phyloP scores from a whole-genome alignment of 2,329 filamentous ascomycete species.

The Cadophora sp. region DNA sequence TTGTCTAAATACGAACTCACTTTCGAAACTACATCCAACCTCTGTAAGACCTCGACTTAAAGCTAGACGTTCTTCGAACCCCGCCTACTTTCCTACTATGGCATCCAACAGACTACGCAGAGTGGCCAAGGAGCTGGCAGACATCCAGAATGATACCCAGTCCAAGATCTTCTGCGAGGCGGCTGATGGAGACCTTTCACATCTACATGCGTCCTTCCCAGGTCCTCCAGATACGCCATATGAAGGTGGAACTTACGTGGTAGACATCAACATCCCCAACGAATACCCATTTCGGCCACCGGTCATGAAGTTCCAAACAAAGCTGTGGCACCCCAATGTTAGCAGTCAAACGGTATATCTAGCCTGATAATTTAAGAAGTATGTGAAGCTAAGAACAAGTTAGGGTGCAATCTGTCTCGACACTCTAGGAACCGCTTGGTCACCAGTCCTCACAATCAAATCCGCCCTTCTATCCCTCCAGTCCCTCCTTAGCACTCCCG shows the following conservation, averaged over 20 bases:
- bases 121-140: conserved; percentile 77
- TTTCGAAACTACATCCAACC: background rate
- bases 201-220: conserved; percentile 81
- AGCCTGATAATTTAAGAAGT: background rate
- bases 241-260: conserved; percentile 79
- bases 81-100: conserved; percentile 31
- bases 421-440: conserved; percentile 89
- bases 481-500: conserved; percentile 89
- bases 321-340: conserved; percentile 97
- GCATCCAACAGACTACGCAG: conserved; percentile 52
- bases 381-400: conserved; percentile 38
- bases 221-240: conserved; percentile 95
- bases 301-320: conserved; percentile 88
- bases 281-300: conserved; percentile 96
- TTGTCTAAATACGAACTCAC: background rate
- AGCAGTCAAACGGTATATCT: conserved; percentile 84
- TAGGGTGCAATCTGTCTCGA: conserved; percentile 97
- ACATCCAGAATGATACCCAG: conserved; percentile 75
- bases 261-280: conserved; percentile 87
- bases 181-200: conserved; percentile 73
- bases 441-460: conserved; percentile 95
- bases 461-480: conserved; percentile 92
- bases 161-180: conserved; percentile 78
- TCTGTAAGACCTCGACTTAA: background rate
- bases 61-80: background rate